A percentile compares a stretch with the other conserved stretches of the same genome.
Evolutionary conservation across 805 yeast genomes (phyloP).

Genomic region (Isabelozyma rhagii): DNA sequence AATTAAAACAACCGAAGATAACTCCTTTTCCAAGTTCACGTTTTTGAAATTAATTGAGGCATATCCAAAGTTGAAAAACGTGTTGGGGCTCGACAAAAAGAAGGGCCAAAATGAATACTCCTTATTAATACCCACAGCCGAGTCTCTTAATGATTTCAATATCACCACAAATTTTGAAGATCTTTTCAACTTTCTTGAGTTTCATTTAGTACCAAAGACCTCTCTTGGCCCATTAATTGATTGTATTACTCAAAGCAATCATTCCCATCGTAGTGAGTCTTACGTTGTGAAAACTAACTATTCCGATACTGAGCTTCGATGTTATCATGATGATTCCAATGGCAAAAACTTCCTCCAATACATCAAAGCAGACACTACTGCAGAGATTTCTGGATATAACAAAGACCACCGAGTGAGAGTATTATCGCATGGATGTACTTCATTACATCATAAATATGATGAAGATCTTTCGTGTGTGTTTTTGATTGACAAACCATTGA

Average conservation of each 20-base stretch:
- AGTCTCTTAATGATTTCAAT: slow-evolving; percentile 52
- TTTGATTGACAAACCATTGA: slow-evolving; percentile 65
- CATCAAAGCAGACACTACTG: slow-evolving; percentile 6
- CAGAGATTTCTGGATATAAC: slow-evolving; percentile 30
- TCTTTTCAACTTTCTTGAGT: slow-evolving; percentile 52
- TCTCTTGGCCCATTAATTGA: slow-evolving; percentile 44
- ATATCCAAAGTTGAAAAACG: slow-evolving; percentile 39
- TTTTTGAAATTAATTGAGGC: slow-evolving; percentile 46
- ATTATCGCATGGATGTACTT: slow-evolving; percentile 58
- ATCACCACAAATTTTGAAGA: slow-evolving; percentile 41
- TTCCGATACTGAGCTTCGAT: slow-evolving; percentile 1
- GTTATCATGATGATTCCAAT: not conserved
- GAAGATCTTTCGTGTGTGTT: slow-evolving; percentile 51
- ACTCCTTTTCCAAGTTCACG: slow-evolving; percentile 16
- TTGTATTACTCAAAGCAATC: slow-evolving; percentile 37
- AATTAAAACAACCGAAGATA: slow-evolving; percentile 50
- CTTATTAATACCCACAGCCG: slow-evolving; percentile 67
- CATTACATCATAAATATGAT: slow-evolving; percentile 17
- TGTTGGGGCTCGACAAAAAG: slow-evolving; percentile 32
- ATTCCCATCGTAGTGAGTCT: not conserved
- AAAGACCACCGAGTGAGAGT: slow-evolving; percentile 57
- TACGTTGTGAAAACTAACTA: slow-evolving; percentile 1
- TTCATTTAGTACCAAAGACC: slow-evolving; percentile 67
- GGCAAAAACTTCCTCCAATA: slow-evolving; percentile 1
- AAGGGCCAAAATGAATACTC: slow-evolving; percentile 41